These are phyloP conservation scores for Amanita jacksonii DNA, from an alignment of 768 basidiomycete genomes.

Conservation along the genomic window DNA sequence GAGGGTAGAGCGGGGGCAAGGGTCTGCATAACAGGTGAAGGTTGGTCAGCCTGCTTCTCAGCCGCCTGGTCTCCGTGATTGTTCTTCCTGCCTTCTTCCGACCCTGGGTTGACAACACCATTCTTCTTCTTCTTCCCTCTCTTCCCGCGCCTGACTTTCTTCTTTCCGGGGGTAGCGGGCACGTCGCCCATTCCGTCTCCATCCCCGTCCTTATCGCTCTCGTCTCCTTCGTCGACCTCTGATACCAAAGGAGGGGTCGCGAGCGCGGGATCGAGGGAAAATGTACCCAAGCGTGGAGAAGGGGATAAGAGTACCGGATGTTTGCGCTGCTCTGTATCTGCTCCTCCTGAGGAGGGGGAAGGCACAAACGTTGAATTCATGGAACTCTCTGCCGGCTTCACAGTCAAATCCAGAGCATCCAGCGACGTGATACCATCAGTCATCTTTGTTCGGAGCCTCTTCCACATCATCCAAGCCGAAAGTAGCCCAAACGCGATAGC, in stretches of 20 bases:
- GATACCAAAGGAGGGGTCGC: not conserved
- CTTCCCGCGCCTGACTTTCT: slow-evolving; percentile 39
- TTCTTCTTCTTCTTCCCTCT: slow-evolving; percentile 47
- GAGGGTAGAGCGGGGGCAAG: slow-evolving; percentile 19
- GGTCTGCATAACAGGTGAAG: slow-evolving; percentile 13
- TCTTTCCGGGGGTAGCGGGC: slow-evolving; percentile 35
- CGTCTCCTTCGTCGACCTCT: slow-evolving; percentile 38
- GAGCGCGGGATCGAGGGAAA: not conserved
- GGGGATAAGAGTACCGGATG: not conserved
- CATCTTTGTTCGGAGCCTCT: slow-evolving; percentile 5
- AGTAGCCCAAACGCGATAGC: slow-evolving; percentile 10
- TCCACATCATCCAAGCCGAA: slow-evolving; percentile 12
- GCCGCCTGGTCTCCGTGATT: slow-evolving; percentile 20
- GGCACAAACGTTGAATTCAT: not conserved
- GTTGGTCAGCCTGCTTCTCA: slow-evolving; percentile 11
- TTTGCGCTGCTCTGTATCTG: not conserved
- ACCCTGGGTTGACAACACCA: slow-evolving; percentile 21
- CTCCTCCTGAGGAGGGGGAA: not conserved
- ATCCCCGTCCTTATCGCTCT: slow-evolving; percentile 34
- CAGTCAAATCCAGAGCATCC: not conserved
- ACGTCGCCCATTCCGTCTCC: slow-evolving; percentile 22
- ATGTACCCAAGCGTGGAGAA: not conserved
- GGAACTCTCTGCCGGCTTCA: not conserved
- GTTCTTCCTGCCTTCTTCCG: slow-evolving; percentile 35
- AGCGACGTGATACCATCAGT: slow-evolving; percentile 5